Base-by-base conservation (phyloP, 495 filamentous ascomycete species). In the Glonium stellatum region DNA sequence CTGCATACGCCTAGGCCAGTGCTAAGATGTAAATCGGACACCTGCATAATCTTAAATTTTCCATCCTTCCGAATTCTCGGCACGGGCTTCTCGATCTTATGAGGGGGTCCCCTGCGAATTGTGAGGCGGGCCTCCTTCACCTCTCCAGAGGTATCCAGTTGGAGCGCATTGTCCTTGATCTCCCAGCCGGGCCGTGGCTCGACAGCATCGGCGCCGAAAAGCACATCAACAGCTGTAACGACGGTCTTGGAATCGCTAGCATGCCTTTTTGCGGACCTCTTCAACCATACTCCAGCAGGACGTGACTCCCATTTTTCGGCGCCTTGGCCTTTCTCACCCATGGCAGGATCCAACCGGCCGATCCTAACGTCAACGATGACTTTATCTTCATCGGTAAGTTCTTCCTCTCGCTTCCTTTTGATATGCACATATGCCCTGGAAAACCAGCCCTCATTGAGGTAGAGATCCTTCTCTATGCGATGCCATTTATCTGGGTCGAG, bases 21-120 rank as follows among this genome's bases (percentile, higher is more conserved):
- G 60, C 87, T 89, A 60, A 98, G 71, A 73, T 98, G 93, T 56
- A 96, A 67, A 77, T 98, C 93, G 48, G 92, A 85, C 53, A 93
- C 70, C 71, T 98, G 93, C 81, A 98, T 85, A 59, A 98, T 95
- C 75, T 97, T 97, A 74, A 97, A 97, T 61, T 85, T 87, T n/a
- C 91, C 92, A 71, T 95, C 87, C 27, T 92, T 88, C 52, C 81
- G 80, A 57, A 98, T 86, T 54, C 84, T 80, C 13, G 86, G 88
- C n/a, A 78, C 73, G 0, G 89, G 87, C 66, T 84, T 88, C 61
- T 82, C 77, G 13, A 72, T 64, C 58, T 81, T 79, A 1, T 75
- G 62, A 6, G 80, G 81, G 31, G 78, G 77, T 4, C 93, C 93
- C 61, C 88, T 80, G 31, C 90, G 81, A 51, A 95, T 76, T 27